Evolutionary conservation across 1,284 basidiomycete genomes (phyloP).

Genomic region (Heterobasidion irregulare): DNA sequence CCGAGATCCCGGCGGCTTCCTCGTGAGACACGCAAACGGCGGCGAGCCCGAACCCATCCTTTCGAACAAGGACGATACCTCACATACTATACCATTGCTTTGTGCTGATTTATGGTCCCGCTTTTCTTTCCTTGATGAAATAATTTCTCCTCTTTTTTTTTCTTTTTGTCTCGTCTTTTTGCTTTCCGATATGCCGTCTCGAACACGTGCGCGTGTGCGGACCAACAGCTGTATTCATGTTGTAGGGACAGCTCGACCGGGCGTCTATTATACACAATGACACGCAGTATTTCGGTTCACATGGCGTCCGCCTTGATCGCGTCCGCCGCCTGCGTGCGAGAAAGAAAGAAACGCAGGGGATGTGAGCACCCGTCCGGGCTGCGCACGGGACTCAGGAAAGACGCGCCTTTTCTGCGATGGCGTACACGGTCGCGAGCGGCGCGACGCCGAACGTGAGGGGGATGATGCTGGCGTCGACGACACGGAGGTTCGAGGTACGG

Average conservation of each 20-base stretch:
- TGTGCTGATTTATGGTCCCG: background rate
- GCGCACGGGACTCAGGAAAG: no score
- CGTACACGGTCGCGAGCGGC: constrained; percentile 11
- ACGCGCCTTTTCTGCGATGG: constrained; percentile 11
- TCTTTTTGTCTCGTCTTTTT: constrained; percentile 1
- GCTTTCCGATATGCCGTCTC: background rate
- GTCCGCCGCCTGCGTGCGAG: background rate
- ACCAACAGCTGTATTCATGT: background rate
- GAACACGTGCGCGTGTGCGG: background rate
- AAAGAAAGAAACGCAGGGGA: background rate
- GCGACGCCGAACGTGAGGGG: constrained; percentile 12
- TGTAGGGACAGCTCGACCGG: no score
- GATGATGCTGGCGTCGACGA: constrained; percentile 14
- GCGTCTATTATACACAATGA: background rate
- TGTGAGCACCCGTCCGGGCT: background rate
- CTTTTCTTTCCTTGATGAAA: background rate
- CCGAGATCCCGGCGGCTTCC: constrained; percentile 10
- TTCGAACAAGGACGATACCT: constrained; percentile 9
- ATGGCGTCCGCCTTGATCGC: background rate
- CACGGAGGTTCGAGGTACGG: constrained; percentile 33
- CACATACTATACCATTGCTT: constrained; percentile 5
- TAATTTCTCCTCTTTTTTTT: background rate
- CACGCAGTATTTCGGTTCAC: background rate
- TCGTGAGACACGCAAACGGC: background rate
- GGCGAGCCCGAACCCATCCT: background rate